phyloP scores from a whole-genome alignment of 805 yeast species.

The Wickerhamomyces kurtzmanii region DNA sequence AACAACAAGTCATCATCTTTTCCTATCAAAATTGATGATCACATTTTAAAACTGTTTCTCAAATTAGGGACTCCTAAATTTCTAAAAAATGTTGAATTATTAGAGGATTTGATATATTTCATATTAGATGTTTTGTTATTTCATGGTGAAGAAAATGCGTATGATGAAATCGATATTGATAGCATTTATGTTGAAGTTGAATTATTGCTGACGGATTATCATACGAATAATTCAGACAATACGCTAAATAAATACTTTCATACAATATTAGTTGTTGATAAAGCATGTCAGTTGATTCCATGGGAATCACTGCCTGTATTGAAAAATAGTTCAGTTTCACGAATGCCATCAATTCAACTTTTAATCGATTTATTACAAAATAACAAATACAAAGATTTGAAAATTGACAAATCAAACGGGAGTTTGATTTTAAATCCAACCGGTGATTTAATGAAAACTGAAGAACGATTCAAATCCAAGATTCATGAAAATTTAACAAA shows the following conservation, averaged over 20 bases:
- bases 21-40: slow-evolving; percentile 29
- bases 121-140: slow-evolving; percentile 48
- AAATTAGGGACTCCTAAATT: slow-evolving; percentile 30
- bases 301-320: slow-evolving; percentile 79
- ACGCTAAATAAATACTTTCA: slow-evolving; percentile 34
- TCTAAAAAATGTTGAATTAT: slow-evolving; percentile 22
- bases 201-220: slow-evolving; percentile 28
- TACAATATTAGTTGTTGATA: slow-evolving; percentile 60
- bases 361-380: slow-evolving; percentile 27
- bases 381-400: slow-evolving; percentile 5
- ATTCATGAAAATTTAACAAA: slow-evolving; percentile 24
- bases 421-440: slow-evolving; percentile 75
- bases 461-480: slow-evolving; percentile 36
- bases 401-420: slow-evolving; percentile 23
- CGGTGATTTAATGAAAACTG: slow-evolving; percentile 64
- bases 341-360: slow-evolving; percentile 60
- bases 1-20: slow-evolving; percentile 3
- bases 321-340: slow-evolving; percentile 44
- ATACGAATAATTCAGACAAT: slow-evolving; percentile 6
- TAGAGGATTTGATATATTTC: slow-evolving; percentile 58
- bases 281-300: slow-evolving; percentile 61
- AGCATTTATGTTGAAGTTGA: slow-evolving; percentile 42
- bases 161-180: slow-evolving; percentile 56
- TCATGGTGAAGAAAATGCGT: slow-evolving; percentile 57
- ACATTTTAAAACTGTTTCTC: slow-evolving; percentile 40